phyloP scores from a whole-genome alignment of 2,329 filamentous ascomycete species.

The Thelonectria blattea region DNA sequence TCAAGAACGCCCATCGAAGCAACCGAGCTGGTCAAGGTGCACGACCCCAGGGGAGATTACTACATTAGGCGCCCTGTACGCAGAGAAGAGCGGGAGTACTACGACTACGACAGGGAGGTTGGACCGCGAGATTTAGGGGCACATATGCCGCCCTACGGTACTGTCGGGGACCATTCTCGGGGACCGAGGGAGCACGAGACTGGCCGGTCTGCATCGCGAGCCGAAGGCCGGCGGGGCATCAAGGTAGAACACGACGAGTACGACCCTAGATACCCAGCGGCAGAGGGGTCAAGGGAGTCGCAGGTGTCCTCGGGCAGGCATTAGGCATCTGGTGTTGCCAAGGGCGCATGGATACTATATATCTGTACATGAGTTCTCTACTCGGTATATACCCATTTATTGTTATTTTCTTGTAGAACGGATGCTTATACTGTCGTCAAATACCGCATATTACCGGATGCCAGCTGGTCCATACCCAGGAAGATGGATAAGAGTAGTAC shows the following conservation, averaged over 20 bases:
- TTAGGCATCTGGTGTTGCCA: not conserved
- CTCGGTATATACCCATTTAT: too few relatives aligned
- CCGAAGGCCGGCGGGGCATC: constrained; percentile 1
- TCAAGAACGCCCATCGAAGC: constrained; percentile 35
- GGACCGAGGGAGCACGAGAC: constrained; percentile 6
- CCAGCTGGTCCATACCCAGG: not conserved
- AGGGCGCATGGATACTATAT: not conserved
- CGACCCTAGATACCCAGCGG: constrained; percentile 49
- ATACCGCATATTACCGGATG: too few relatives aligned
- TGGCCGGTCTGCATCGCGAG: constrained; percentile 7
- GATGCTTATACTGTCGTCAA: too few relatives aligned
- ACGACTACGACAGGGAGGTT: constrained; percentile 33
- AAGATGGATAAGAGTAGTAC: constrained; percentile 27
- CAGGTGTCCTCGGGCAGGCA: not conserved
- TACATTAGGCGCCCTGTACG: constrained; percentile 51
- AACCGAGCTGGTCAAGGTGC: constrained; percentile 55
- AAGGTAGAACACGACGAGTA: constrained; percentile 48
- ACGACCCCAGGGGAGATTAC: constrained; percentile 53
- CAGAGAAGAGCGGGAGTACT: constrained; percentile 36
- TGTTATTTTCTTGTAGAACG: too few relatives aligned
- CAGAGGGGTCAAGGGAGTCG: constrained; percentile 7
- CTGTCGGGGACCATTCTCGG: not conserved
- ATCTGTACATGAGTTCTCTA: too few relatives aligned
- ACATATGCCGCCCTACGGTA: constrained; percentile 18
- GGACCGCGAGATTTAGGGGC: constrained; percentile 18